A percentile compares a stretch with the other conserved stretches of the same genome.
Conservation (phyloP, 495 filamentous ascomycete genomes). For the Penicillium desertorum region DNA sequence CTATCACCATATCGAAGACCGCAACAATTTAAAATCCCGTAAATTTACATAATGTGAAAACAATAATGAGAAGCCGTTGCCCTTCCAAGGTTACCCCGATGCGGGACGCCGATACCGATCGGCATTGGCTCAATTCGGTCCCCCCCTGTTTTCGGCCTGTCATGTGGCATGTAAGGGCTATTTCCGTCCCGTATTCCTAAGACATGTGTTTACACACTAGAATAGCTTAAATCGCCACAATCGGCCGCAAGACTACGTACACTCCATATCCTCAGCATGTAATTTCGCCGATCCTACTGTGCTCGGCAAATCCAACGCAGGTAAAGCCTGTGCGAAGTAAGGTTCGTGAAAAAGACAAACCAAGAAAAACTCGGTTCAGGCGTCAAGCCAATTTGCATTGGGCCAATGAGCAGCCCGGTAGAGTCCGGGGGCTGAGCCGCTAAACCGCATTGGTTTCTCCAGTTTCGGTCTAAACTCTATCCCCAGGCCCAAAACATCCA, state of each 20-base stretch:
- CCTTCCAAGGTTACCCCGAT: conserved; percentile 18
- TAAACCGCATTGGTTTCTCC: conserved; percentile 1
- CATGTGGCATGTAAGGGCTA: conserved; percentile 8
- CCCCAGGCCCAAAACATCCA: conserved; percentile 13
- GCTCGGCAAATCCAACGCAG: background rate
- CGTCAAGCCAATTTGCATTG: conserved; percentile 14
- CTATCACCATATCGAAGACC: background rate
- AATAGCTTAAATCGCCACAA: background rate
- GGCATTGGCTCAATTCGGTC: conserved; percentile 6
- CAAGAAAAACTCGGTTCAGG: conserved; percentile 9
- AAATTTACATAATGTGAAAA: background rate
- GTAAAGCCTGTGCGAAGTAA: background rate
- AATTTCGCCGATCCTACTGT: background rate
- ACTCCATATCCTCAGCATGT: background rate
- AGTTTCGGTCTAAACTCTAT: conserved; percentile 2
- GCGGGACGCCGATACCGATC: conserved; percentile 23
- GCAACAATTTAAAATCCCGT: background rate
- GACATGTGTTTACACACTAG: background rate
- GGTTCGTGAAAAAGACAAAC: background rate
- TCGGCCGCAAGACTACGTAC: background rate
- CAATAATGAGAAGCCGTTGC: background rate
- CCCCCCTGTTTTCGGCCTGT: conserved; percentile 15
- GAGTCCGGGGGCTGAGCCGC: conserved; percentile 5
- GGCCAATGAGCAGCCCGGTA: conserved; percentile 4
- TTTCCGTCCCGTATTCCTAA: background rate